Evolutionary conservation across 2,329 filamentous ascomycete species (phyloP).

Genomic region (Stemphylium beticola): DNA sequence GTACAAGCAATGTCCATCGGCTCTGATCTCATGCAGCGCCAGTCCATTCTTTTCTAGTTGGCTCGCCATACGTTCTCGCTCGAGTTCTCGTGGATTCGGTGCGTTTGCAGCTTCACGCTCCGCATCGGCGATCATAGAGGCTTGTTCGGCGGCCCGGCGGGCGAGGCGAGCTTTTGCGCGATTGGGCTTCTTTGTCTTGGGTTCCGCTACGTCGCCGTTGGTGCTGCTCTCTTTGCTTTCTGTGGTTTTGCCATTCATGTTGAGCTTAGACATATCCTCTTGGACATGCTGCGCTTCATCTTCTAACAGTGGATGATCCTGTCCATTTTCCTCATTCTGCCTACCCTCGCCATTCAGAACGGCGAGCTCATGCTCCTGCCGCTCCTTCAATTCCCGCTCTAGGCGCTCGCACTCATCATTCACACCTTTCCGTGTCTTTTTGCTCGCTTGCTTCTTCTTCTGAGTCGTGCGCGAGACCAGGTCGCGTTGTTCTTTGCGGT

Average conservation of each 20-base stretch:
- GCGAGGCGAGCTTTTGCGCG: conserved; percentile 90
- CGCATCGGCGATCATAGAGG: conserved; percentile 71
- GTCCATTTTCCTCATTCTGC: conserved; percentile 17
- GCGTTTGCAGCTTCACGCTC: conserved; percentile 70
- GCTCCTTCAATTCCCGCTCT: conserved; percentile 62
- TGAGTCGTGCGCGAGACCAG: conserved; percentile 84
- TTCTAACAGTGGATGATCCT: background rate
- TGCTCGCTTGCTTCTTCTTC: conserved; percentile 96
- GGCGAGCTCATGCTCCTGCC: conserved; percentile 60
- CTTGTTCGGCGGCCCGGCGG: conserved; percentile 83
- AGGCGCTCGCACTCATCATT: conserved; percentile 68
- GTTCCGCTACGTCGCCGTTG: conserved; percentile 3
- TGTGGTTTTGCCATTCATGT: conserved; percentile 3
- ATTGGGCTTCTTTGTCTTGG: conserved; percentile 74
- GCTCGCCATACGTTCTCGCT: conserved; percentile 66
- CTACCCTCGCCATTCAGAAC: conserved; percentile 42
- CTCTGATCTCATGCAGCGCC: conserved; percentile 77
- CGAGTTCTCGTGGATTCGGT: conserved; percentile 48
- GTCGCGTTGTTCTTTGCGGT: conserved; percentile 88
- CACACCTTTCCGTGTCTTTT: conserved; percentile 69
- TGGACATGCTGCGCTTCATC: conserved; percentile 21
- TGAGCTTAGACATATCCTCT: conserved; percentile 16
- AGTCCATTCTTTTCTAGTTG: conserved; percentile 70
- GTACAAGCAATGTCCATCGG: conserved; percentile 95
- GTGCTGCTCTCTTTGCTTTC: conserved; percentile 3